phyloP scores from a whole-genome alignment of 2,329 filamentous ascomycete genomes.

The Alternaria sp. region DNA sequence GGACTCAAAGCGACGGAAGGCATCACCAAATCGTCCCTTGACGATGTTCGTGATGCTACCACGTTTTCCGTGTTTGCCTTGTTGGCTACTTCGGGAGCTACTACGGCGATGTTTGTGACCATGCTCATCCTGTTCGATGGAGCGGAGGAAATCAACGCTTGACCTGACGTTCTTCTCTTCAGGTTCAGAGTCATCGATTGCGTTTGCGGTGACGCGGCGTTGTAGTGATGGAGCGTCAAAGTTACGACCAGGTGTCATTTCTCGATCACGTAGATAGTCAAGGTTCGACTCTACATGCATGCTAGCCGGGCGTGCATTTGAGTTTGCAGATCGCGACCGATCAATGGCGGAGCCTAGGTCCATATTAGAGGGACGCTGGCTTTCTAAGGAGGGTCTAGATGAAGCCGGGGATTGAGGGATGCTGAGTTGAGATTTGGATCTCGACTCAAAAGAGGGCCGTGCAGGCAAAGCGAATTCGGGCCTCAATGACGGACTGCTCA shows the following conservation, averaged over 20 bases:
- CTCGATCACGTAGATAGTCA: slow-evolving; percentile 81
- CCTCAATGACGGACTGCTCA: slow-evolving; percentile 33
- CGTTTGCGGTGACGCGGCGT: slow-evolving; percentile 36
- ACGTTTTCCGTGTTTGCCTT: slow-evolving; percentile 70
- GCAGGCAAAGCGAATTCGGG: slow-evolving; percentile 47
- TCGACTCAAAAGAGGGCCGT: slow-evolving; percentile 53
- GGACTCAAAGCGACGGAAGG: slow-evolving; percentile 88
- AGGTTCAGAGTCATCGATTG: slow-evolving; percentile 46
- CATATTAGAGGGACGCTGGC: slow-evolving; percentile 66
- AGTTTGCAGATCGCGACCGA: slow-evolving; percentile 68
- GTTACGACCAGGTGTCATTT: slow-evolving; percentile 57
- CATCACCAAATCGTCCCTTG: slow-evolving; percentile 89
- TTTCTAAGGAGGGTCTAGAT: slow-evolving; percentile 74
- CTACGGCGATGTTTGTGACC: slow-evolving; percentile 62
- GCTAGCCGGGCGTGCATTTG: slow-evolving; percentile 76
- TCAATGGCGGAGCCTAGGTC: slow-evolving; percentile 66
- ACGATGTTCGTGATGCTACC: slow-evolving; percentile 76
- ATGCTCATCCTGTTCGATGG: slow-evolving; percentile 68
- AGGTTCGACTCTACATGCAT: slow-evolving; percentile 83
- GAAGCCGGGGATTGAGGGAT: slow-evolving; percentile 62
- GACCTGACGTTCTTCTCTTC: slow-evolving; percentile 75
- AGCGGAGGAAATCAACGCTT: slow-evolving; percentile 82
- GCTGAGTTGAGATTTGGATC: slow-evolving; percentile 60
- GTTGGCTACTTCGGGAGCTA: slow-evolving; percentile 62
- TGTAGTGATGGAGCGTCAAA: slow-evolving; percentile 41